A percentile compares a stretch with the other conserved stretches of the same genome.
Conservation (phyloP, 2,329 filamentous ascomycete genomes). For the Sporothrix globosa region DNA sequence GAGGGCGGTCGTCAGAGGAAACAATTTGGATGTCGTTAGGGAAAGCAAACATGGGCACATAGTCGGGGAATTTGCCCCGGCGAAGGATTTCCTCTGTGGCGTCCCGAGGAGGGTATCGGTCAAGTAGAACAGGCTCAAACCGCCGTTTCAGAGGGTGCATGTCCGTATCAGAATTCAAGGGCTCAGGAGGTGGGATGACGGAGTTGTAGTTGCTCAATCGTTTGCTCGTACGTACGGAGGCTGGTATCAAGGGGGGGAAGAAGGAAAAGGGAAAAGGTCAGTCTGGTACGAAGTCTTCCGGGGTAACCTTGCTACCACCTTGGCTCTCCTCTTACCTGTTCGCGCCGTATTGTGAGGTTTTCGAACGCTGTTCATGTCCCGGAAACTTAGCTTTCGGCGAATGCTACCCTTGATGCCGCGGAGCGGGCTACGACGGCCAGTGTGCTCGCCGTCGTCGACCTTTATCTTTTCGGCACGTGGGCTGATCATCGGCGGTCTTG, state of each 20-base stretch:
- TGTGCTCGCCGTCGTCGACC: constrained; percentile 64
- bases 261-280: constrained; percentile 25
- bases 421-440: constrained; percentile 59
- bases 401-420: constrained; percentile 77
- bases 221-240: constrained; percentile 75
- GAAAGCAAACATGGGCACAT: constrained; percentile 99
- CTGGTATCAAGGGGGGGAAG: constrained; percentile 42
- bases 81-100: constrained; percentile 78
- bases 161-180: constrained; percentile 82
- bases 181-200: constrained; percentile 91
- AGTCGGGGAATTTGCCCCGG: constrained; percentile 89
- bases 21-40: constrained; percentile 97
- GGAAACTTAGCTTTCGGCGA: constrained; percentile 86
- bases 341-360: constrained; percentile 77
- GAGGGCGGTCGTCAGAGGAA: constrained; percentile 87
- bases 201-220: constrained; percentile 97
- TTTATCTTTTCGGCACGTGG: constrained; percentile 81
- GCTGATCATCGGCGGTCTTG: constrained; percentile 72
- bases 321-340: constrained; percentile 57
- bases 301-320: background rate
- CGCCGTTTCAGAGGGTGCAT: constrained; percentile 95
- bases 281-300: background rate
- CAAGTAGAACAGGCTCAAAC: constrained; percentile 94
- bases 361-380: constrained; percentile 94
- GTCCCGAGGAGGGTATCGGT: constrained; percentile 85